phyloP scores from a whole-genome alignment of 1,284 basidiomycete genomes.

The Trichosporon sp. region DNA sequence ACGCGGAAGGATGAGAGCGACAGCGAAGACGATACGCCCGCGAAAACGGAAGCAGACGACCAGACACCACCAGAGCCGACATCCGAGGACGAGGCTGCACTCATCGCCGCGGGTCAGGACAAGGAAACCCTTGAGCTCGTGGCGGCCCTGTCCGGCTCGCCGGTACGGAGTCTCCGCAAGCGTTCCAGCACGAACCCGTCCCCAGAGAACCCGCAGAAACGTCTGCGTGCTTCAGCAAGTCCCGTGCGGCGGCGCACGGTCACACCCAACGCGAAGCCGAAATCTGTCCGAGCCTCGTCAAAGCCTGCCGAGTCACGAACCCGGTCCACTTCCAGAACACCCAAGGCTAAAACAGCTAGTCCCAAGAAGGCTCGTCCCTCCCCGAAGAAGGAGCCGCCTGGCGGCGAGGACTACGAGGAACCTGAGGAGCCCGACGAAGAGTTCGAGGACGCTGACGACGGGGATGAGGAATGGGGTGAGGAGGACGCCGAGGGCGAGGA shows the following conservation, averaged over 20 bases:
- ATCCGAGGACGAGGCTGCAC: conserved; percentile 9
- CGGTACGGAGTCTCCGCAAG: conserved; percentile 31
- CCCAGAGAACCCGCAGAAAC: conserved; percentile 10
- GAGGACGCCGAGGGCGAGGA: conserved; percentile 5
- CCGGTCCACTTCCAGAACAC: neutral
- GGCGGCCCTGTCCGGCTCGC: conserved; percentile 28
- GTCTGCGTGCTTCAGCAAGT: conserved; percentile 7
- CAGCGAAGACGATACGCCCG: neutral
- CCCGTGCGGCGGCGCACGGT: neutral
- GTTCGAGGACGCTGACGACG: neutral
- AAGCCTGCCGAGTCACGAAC: neutral
- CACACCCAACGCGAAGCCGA: neutral
- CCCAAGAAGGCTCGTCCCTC: neutral
- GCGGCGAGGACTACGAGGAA: neutral
- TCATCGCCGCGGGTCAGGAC: conserved; percentile 31
- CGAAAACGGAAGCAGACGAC: neutral
- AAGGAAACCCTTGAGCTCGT: conserved; percentile 39
- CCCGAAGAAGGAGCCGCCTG: neutral
- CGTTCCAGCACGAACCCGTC: conserved; percentile 14
- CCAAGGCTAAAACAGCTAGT: neutral
- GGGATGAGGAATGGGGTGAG: neutral
- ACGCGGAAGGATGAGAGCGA: neutral
- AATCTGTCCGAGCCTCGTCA: neutral
- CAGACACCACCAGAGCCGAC: conserved; percentile 9
- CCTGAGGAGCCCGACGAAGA: neutral